A percentile compares a stretch with the other conserved stretches of the same genome.
Conservation (phyloP, 108 stramenopile species). For the Skeletonema costatum region DNA sequence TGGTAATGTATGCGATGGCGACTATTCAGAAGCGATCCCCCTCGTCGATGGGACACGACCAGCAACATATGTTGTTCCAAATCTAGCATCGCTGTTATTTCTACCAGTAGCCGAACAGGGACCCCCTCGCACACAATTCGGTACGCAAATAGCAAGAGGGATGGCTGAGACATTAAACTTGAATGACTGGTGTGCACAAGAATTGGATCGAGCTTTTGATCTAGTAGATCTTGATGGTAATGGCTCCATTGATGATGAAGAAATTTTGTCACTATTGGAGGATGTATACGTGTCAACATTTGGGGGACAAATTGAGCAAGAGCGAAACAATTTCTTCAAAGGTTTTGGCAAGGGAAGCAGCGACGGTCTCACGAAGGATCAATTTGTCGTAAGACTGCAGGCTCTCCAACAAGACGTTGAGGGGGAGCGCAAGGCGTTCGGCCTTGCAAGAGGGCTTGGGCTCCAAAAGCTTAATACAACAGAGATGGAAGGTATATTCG, state of each 20-base stretch:
- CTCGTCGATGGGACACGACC: constrained; percentile 8
- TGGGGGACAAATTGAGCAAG: constrained; percentile 40
- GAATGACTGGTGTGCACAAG: constrained; percentile 23
- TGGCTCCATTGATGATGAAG: constrained; percentile 35
- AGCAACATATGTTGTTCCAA: constrained; percentile 44
- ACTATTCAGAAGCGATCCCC: constrained; percentile 20
- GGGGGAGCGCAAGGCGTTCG: constrained; percentile 43
- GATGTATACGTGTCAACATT: constrained; percentile 36
- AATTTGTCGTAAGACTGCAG: constrained; percentile 31
- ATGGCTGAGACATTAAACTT: constrained; percentile 33
- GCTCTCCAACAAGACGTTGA: constrained; percentile 34
- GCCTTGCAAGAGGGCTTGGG: constrained; percentile 37
- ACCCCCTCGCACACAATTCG: constrained; percentile 39
- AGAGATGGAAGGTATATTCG: constrained; percentile 37
- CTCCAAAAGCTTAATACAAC: constrained; percentile 6
- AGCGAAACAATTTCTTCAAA: constrained; percentile 41
- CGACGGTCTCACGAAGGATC: constrained; percentile 34
- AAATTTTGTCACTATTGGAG: constrained; percentile 28
- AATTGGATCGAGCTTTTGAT: constrained; percentile 38
- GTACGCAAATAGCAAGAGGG: constrained; percentile 30
- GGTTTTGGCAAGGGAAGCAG: constrained; percentile 24
- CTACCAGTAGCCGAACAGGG: constrained; percentile 23
- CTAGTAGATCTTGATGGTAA: constrained; percentile 38
- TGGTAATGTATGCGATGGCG: constrained; percentile 40
- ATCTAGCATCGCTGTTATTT: constrained; percentile 32